phyloP scores from a whole-genome alignment of 1,284 basidiomycete species.

The Rhodotorula glutinis region DNA sequence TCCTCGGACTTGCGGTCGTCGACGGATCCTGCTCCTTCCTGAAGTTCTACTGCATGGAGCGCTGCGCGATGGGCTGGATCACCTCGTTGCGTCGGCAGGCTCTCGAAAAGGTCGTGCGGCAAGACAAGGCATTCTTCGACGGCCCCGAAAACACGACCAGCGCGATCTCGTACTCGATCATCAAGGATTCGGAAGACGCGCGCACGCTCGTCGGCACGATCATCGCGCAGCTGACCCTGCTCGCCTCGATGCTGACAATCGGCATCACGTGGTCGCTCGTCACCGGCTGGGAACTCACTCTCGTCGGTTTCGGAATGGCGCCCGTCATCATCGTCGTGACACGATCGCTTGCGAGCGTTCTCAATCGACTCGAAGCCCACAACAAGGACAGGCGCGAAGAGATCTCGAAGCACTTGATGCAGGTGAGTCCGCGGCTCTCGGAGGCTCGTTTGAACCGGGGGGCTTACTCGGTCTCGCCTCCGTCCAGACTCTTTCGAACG shows the following conservation, averaged over 20 bases:
- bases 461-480: not conserved
- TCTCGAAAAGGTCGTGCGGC: conserved; percentile 64
- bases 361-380: conserved; percentile 66
- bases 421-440: conserved; percentile 1
- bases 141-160: conserved; percentile 61
- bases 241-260: conserved; percentile 73
- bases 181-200: conserved; percentile 91
- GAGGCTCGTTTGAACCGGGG: not conserved
- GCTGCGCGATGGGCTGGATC: conserved; percentile 71
- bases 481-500: conserved; percentile 71
- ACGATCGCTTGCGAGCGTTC: conserved; percentile 66
- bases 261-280: conserved; percentile 85
- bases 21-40: conserved; percentile 71
- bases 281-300: conserved; percentile 86
- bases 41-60: conserved; percentile 76
- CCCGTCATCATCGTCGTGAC: conserved; percentile 77
- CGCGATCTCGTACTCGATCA: conserved; percentile 69
- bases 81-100: conserved; percentile 61
- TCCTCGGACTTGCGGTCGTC: conserved; percentile 66
- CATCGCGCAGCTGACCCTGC: conserved; percentile 67
- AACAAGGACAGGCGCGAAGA: conserved; percentile 83
- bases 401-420: conserved; percentile 73
- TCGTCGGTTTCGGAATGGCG: conserved; percentile 80
- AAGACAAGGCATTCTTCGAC: conserved; percentile 93
- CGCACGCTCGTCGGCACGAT: conserved; percentile 72